Base-by-base conservation (phyloP, 208 protist species). In the Trypanosoma platydactyli region DNA sequence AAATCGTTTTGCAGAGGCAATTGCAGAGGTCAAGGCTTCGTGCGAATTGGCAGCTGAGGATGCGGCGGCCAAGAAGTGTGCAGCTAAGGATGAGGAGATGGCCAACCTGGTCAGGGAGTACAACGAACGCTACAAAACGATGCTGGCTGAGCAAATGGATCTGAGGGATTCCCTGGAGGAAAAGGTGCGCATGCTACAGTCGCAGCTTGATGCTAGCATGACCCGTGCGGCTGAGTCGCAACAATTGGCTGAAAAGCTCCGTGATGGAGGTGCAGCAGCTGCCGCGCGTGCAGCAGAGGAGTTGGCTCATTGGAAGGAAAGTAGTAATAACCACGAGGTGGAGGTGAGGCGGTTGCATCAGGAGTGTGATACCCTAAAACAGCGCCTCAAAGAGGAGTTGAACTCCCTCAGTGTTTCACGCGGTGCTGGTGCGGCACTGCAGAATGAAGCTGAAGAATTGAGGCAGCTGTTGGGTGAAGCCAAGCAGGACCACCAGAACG, bases 101-200 rank as follows among this genome's bases (percentile, higher is more conserved):
- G 76, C 77, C 4, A 69, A 79, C 11, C 63, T 97, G 22, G 89
- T 98, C 18, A 76, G 83, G 61, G 86, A 94, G 72, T 97, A 98
- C 81, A 97, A 98, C 64, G 91, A 95, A 45, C 76, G 83, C 50
- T 98, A 97, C 77, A 97, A 96, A 66, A 25, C 83, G 0, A 98
- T 98, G 94, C 71, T 98, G 15, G 80, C 85, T 7, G 78, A 95
- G 79, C 92, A 97, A 68, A 72, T 98, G 18, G 79, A 95, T 61
- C 85, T 69, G 18, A 76, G 78, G 52, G 94, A 97, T 55, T 73
- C 77, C 18, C 73, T 94, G 16, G 81, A 92, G 71, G 67, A 68
- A 16, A 29, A 73, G 25, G 62, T 94, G 12, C 73, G 75, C 27
- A 71, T 61, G 22, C 25, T 64, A 35, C 55, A 56, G 57, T 63